A percentile compares a stretch with the other conserved stretches of the same genome.
Conservation (phyloP, 495 filamentous ascomycete species). For the Staphylotrichum longicolle region DNA sequence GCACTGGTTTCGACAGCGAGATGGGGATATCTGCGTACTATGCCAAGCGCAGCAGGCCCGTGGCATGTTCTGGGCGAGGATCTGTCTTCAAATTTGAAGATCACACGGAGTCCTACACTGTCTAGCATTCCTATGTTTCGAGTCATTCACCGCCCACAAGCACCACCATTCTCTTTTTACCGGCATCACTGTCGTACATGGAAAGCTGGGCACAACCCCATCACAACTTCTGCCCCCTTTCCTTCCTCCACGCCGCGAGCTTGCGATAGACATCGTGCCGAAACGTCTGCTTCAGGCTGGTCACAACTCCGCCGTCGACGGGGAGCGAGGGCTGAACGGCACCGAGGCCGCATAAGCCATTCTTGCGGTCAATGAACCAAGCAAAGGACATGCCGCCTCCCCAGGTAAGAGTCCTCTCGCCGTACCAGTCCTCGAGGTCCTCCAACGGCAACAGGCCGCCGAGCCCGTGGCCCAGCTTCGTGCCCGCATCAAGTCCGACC, state of each 20-base stretch:
- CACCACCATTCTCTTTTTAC: neutral
- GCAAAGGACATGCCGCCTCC: constrained; percentile 27
- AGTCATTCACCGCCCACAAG: too few species aligned
- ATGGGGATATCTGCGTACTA: too few species aligned
- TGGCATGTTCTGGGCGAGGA: too few species aligned
- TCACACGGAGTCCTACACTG: too few species aligned
- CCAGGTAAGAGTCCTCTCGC: constrained; percentile 30
- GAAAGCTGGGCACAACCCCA: neutral
- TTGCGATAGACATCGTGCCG: constrained; percentile 45
- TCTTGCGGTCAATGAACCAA: constrained; percentile 51
- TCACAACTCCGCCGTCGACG: constrained; percentile 30
- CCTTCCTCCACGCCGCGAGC: constrained; percentile 30
- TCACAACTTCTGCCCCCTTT: neutral
- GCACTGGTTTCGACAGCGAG: too few species aligned
- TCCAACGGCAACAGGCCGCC: constrained; percentile 20
- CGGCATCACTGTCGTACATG: neutral
- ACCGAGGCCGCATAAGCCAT: constrained; percentile 41
- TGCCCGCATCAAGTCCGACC: constrained; percentile 17
- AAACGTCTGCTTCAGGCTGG: constrained; percentile 44
- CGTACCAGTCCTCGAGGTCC: constrained; percentile 27
- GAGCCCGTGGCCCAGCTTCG: constrained; percentile 22
- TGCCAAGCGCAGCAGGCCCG: too few species aligned
- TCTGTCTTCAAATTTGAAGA: too few species aligned
- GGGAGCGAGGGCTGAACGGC: constrained; percentile 43
- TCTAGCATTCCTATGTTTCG: too few species aligned